These are phyloP conservation scores for Paraconiothyrium brasiliense DNA, from an alignment of 2,329 filamentous ascomycete species.

Conservation along the genomic window DNA sequence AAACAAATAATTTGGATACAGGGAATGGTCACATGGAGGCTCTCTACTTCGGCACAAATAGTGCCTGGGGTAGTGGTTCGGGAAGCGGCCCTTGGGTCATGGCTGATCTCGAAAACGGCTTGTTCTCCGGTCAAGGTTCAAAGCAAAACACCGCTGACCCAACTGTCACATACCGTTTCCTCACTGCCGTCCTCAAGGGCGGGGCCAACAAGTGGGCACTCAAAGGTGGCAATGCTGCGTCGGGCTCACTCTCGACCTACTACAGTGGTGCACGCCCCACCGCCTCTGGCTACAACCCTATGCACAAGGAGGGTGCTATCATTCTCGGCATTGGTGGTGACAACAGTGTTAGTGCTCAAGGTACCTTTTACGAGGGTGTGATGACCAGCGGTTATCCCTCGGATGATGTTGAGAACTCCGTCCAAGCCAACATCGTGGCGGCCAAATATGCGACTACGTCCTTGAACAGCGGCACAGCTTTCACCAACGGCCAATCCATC, in stretches of 20 bases:
- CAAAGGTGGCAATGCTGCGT: slow-evolving; percentile 65
- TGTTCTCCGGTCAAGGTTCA: slow-evolving; percentile 65
- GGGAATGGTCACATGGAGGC: slow-evolving; percentile 75
- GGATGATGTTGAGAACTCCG: slow-evolving; percentile 65
- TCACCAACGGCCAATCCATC: slow-evolving; percentile 61
- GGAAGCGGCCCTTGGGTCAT: slow-evolving; percentile 73
- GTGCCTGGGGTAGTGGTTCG: slow-evolving; percentile 64
- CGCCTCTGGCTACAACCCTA: slow-evolving; percentile 64
- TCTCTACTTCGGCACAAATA: slow-evolving; percentile 69
- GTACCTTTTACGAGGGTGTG: slow-evolving; percentile 72
- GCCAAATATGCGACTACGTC: slow-evolving; percentile 63
- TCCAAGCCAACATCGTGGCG: slow-evolving; percentile 69
- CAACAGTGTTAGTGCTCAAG: slow-evolving; percentile 67
- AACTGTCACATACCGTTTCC: slow-evolving; percentile 64
- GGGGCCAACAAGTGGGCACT: slow-evolving; percentile 66
- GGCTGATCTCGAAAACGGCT: slow-evolving; percentile 73
- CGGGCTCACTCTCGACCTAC: slow-evolving; percentile 66
- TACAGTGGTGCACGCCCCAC: slow-evolving; percentile 66
- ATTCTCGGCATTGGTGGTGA: slow-evolving; percentile 77
- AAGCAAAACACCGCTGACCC: slow-evolving; percentile 63
- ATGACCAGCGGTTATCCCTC: slow-evolving; percentile 71
- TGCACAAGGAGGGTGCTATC: slow-evolving; percentile 72
- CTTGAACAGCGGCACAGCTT: slow-evolving; percentile 58
- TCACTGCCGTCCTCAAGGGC: slow-evolving; percentile 68
- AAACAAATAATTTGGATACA: slow-evolving; percentile 54